Base-by-base conservation (phyloP, 1,284 basidiomycete species). In the Ceratobasidium theobromae region DNA sequence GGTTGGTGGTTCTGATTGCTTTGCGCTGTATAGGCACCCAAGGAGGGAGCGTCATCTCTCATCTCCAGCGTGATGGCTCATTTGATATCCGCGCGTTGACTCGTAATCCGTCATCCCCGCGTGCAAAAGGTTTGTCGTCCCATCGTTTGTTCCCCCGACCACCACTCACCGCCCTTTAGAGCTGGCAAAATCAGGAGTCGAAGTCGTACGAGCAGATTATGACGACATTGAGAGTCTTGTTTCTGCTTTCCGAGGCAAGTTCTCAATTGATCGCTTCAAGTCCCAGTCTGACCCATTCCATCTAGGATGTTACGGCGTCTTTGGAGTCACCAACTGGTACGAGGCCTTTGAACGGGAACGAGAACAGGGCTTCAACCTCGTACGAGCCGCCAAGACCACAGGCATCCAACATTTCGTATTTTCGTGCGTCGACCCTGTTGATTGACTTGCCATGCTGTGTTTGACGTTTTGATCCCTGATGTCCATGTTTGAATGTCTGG, bases 301-400 rank as follows among this genome's bases (percentile, higher is more conserved):
- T 32, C 14, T 38, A 60, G 57, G 57, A 43, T 60, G 73, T 0
- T 76, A 79, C 67, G 76, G 71, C 5, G 78, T 79, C 25, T 80
- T 76, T 68, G 78, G 73, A 45, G 76, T 78, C 53, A 74, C 75
- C 52, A 73, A 74, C 66, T 77, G 72, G 45, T 60, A 68, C 32
- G 54, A 68, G 4, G 67, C 65, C 4, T 69, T 70, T 33, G 54
- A 67, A 4, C 71, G 69, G 25, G 76, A 79, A 67, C 53, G 71
- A 5, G 53, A 72, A n/a, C 72, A 80, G 38, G 79, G 79, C n/a
- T 77, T 73, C 71, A 75, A 76, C 54, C 58, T 80, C 27, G 73
- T 78, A 16, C 76, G 80, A 52, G 79, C 77, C 1, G 74, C 76
- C 6, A 77, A 75, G 69, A 70, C 71, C 2, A 71, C 72, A 11